Conservation (phyloP, 805 yeast genomes). For the Wickerhamomyces tratensis region DNA sequence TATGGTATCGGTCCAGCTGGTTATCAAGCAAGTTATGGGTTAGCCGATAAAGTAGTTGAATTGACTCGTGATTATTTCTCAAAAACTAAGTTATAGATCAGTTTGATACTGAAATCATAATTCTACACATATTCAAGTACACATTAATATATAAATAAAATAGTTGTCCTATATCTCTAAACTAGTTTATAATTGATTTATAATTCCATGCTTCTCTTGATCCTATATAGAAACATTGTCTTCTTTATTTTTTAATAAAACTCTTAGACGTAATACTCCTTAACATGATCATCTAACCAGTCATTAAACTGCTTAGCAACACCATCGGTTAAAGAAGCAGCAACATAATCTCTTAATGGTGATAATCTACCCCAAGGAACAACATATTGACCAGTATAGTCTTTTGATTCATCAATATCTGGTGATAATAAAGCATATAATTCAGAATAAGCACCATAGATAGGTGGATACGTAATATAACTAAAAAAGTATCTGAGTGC, state of each 20-base stretch:
- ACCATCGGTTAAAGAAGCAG: slow-evolving; percentile 21
- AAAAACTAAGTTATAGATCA: slow-evolving; percentile 11
- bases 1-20: slow-evolving; percentile 76
- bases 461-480: slow-evolving; percentile 2
- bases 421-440: slow-evolving; percentile 33
- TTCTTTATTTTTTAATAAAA: too few species aligned
- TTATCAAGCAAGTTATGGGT: slow-evolving; percentile 63
- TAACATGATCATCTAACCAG: slow-evolving; percentile 21
- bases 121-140: too few species aligned
- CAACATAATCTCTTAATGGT: slow-evolving; percentile 25
- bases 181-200: too few species aligned
- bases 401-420: slow-evolving; percentile 15
- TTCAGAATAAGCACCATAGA: slow-evolving; percentile 36
- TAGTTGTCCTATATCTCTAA: too few species aligned
- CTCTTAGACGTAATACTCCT: slow-evolving; percentile 1
- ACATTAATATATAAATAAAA: too few species aligned
- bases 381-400: slow-evolving; percentile 25
- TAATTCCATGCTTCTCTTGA: too few species aligned
- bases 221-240: too few species aligned
- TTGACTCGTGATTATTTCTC: slow-evolving; percentile 21
- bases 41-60: slow-evolving; percentile 36
- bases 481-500: neutral
- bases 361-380: slow-evolving; percentile 36
- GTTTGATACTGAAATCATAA: too few species aligned
- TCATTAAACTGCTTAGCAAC: slow-evolving; percentile 25